A percentile compares a stretch with the other conserved stretches of the same genome.
Conservation (phyloP, 192 early-diverging fungal species). For the Phlyctochytrium bullatum region DNA sequence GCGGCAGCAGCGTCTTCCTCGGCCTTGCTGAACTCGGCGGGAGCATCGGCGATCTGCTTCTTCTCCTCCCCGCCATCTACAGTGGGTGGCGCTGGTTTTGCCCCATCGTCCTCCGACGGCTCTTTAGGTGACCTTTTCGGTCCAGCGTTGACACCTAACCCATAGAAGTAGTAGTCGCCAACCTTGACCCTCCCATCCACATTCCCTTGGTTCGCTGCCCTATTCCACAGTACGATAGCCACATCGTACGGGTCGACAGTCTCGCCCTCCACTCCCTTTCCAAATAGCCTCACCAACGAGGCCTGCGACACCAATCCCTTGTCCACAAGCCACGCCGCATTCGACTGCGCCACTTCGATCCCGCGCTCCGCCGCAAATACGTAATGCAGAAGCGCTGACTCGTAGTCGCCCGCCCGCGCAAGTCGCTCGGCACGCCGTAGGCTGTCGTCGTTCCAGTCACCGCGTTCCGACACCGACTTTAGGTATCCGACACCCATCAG, state of each 20-base stretch:
- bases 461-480: conserved; percentile 79
- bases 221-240: conserved; percentile 87
- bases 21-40: neutral
- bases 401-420: conserved; percentile 53
- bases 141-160: conserved; percentile 57
- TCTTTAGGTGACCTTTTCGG: conserved; percentile 13
- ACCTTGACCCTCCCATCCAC: conserved; percentile 86
- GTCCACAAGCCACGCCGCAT: conserved; percentile 90
- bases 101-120: conserved; percentile 11
- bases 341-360: conserved; percentile 80
- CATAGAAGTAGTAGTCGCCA: conserved; percentile 91
- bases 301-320: conserved; percentile 19
- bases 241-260: conserved; percentile 50
- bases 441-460: conserved; percentile 67
- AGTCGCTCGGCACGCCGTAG: conserved; percentile 12
- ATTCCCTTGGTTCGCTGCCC: conserved; percentile 91
- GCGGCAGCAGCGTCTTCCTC: neutral
- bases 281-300: neutral
- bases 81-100: neutral
- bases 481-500: conserved; percentile 51
- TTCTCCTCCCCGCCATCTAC: conserved; percentile 10
- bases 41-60: conserved; percentile 8
- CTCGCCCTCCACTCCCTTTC: conserved; percentile 3
- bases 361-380: conserved; percentile 88
- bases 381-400: conserved; percentile 71